Evolutionary conservation across 768 basidiomycete genomes (phyloP).

Genomic region (Nidularia pulvinata): DNA sequence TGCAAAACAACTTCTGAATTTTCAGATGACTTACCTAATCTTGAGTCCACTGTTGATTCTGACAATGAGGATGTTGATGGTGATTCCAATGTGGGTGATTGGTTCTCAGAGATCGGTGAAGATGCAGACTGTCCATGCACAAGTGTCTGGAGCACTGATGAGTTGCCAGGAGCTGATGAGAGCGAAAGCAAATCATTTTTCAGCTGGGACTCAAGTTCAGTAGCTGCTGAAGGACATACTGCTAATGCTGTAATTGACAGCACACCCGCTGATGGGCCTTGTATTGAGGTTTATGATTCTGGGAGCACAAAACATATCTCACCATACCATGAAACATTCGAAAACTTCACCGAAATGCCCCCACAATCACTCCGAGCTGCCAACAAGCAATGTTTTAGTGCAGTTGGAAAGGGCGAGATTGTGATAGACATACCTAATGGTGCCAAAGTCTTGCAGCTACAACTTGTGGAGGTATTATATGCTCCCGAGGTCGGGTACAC

Average conservation of each 20-base stretch:
- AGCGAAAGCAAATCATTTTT: conserved; percentile 3
- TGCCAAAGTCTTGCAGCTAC: conserved; percentile 15
- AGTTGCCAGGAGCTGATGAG: conserved; percentile 4
- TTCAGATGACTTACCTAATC: neutral
- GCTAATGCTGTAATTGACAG: conserved; percentile 3
- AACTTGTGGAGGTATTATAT: conserved; percentile 30
- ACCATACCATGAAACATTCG: conserved; percentile 18
- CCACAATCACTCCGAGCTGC: conserved; percentile 23
- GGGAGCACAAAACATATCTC: conserved; percentile 25
- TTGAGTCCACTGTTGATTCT: neutral
- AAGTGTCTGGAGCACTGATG: conserved; percentile 4
- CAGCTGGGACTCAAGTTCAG: neutral
- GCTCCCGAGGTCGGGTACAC: conserved; percentile 34
- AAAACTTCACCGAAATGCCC: conserved; percentile 15
- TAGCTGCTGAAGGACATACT: conserved; percentile 1
- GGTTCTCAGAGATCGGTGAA: conserved; percentile 14
- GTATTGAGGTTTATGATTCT: conserved; percentile 22
- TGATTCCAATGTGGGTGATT: no score
- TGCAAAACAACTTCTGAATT: neutral
- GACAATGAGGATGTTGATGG: neutral
- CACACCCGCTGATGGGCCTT: neutral
- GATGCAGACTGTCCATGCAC: conserved; percentile 1
- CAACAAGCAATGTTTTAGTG: conserved; percentile 26
- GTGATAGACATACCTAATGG: conserved; percentile 29
- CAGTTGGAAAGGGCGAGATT: conserved; percentile 23